Evolutionary conservation across 495 filamentous ascomycete genomes (phyloP), one percentile per base, ranked within the genome.

Genomic region (Hamigera avellanea): DNA sequence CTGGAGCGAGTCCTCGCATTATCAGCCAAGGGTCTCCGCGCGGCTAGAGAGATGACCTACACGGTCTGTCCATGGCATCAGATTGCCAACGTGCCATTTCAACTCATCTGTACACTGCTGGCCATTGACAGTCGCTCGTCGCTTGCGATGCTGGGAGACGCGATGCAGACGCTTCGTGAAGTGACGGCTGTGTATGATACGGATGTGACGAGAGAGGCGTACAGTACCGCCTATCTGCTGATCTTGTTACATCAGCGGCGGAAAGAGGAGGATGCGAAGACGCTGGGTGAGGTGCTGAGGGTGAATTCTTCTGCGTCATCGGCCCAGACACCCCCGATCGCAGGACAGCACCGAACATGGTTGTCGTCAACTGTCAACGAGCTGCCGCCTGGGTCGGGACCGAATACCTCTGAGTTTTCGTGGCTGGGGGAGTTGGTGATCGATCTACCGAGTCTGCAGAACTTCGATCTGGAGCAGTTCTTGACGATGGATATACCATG

Each of bases 71-170:
- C 68, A 0, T 76, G 72, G 72, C 68, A 70, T 36, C 65, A 72
- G 25, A 49, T 69, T 3, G 60, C 66, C 10, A 63, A 70, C 29
- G 62, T 69, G 1, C 64, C 70, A 1, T 73, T 76, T 33, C 70
- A 76, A 19, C 61, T 61, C 28, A 55, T 68, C 21, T 68, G 67
- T 36, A 44, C 70, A 2, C 57, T 73, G 10, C 55, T 76, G 6
- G 62, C 62, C 9, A 59, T 76, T 39, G 67, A 69, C 33, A 67
- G 54, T 0, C 43, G 55, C 0, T 49, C 62, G 7, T 66, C 65
- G 2, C 46, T 74, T 7, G 45, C 51, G 6, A 49, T 67, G 37
- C 48, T 76, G 9, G 46, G 56, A 0, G 55, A 59, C 8, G 68
- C 72, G 6, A 57, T 76, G 56, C 46, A 59, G 23, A 62, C 62